These are phyloP conservation scores for Fusarium nelsonii DNA, from an alignment of 2,329 filamentous ascomycete genomes.

Conservation along the genomic window DNA sequence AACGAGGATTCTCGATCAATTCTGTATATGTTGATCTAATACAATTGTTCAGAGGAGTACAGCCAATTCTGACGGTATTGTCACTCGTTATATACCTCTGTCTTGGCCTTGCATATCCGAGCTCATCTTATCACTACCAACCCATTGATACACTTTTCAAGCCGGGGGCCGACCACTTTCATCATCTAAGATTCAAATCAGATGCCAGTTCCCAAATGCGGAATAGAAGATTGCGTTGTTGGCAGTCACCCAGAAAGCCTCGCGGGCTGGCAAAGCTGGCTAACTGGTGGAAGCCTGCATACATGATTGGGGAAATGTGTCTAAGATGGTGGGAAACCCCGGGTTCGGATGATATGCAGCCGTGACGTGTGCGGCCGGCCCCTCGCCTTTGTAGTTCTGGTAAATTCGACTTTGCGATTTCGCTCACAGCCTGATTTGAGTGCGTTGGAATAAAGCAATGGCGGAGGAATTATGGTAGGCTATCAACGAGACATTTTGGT, in stretches of 20 bases:
- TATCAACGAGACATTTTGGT: too few relatives aligned
- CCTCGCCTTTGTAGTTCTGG: constrained; percentile 21
- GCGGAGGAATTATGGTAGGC: too few relatives aligned
- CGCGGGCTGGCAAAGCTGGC: constrained; percentile 13
- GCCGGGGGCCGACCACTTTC: constrained; percentile 5
- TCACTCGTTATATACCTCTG: constrained; percentile 4
- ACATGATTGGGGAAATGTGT: constrained; percentile 33
- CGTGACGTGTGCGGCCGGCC: constrained; percentile 23
- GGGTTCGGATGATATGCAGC: neutral
- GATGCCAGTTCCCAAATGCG: constrained; percentile 10
- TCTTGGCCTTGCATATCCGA: neutral
- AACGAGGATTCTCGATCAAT: neutral
- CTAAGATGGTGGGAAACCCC: constrained; percentile 18
- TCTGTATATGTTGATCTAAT: accelerated
- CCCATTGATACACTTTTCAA: neutral
- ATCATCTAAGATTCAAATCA: constrained; percentile 3
- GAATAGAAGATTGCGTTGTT: neutral
- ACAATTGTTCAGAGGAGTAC: neutral
- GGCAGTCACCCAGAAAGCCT: constrained; percentile 24
- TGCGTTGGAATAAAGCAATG: neutral
- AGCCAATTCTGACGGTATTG: neutral
- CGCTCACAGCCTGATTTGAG: neutral
- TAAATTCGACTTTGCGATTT: constrained; percentile 4
- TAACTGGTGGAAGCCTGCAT: constrained; percentile 3
- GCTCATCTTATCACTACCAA: neutral